Evolutionary conservation across 1,139 yeast species (phyloP).

Genomic region (Candida glucosophila): DNA sequence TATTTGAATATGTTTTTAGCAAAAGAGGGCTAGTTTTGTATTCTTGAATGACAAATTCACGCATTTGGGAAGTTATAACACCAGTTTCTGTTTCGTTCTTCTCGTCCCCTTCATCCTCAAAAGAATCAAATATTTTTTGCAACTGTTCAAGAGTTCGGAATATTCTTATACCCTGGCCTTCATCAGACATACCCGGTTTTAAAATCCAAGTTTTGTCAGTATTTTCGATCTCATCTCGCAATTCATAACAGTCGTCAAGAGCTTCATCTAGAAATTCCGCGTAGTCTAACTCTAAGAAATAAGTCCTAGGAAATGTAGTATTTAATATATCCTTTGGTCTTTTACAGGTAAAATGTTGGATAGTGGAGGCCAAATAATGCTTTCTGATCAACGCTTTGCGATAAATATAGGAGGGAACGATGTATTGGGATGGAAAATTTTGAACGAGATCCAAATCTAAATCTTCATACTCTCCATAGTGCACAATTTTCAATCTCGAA

Average conservation of each 20-base stretch:
- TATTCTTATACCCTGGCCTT: slow-evolving; percentile 89
- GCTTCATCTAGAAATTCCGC: slow-evolving; percentile 95
- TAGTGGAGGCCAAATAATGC: slow-evolving; percentile 76
- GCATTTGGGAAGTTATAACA: slow-evolving; percentile 73
- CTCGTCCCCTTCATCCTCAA: slow-evolving; percentile 43
- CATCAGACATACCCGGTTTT: slow-evolving; percentile 95
- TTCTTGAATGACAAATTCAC: slow-evolving; percentile 86
- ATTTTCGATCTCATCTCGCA: slow-evolving; percentile 64
- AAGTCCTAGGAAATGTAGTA: slow-evolving; percentile 64
- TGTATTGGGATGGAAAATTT: slow-evolving; percentile 35
- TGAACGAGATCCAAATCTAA: slow-evolving; percentile 61
- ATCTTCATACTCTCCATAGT: slow-evolving; percentile 87
- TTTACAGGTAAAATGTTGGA: slow-evolving; percentile 65
- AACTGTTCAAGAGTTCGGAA: slow-evolving; percentile 72
- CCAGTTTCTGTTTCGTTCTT: slow-evolving; percentile 36
- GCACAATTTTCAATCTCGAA: slow-evolving; percentile 36
- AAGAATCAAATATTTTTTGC: slow-evolving; percentile 74
- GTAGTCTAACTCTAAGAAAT: slow-evolving; percentile 81
- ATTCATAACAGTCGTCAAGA: slow-evolving; percentile 83
- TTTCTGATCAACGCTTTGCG: slow-evolving; percentile 85
- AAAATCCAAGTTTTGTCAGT: slow-evolving; percentile 74
- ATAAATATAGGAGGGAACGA: slow-evolving; percentile 74
- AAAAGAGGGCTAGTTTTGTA: slow-evolving; percentile 64
- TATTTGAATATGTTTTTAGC: slow-evolving; percentile 47
- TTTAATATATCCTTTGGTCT: slow-evolving; percentile 58